Conservation (phyloP, 2,329 filamentous ascomycete genomes). For the Iodosphaeria phyllophila region DNA sequence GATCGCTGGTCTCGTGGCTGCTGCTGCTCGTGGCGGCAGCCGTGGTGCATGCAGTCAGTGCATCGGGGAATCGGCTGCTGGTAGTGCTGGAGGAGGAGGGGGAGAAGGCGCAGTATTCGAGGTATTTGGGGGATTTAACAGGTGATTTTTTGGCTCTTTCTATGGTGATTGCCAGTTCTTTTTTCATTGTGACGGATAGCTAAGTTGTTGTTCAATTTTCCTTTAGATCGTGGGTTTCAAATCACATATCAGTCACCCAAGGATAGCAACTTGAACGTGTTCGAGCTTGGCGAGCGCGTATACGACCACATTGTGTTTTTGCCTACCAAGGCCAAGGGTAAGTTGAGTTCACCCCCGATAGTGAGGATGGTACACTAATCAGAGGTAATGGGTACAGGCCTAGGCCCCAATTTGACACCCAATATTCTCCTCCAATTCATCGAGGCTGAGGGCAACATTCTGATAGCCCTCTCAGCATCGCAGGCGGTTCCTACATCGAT, state of each 20-base stretch:
- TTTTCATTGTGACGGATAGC: background rate
- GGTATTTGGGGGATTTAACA: conserved; percentile 57
- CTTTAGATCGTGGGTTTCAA: conserved; percentile 60
- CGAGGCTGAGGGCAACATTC: conserved; percentile 79
- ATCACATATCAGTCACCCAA: conserved; percentile 72
- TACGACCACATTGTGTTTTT: conserved; percentile 87
- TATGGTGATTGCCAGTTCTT: conserved; percentile 10
- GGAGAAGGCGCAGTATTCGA: conserved; percentile 63
- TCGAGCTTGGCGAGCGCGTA: conserved; percentile 67
- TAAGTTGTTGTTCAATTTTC: conserved; percentile 1
- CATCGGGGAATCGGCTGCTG: conserved; percentile 60
- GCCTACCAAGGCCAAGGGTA: conserved; percentile 79
- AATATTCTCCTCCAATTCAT: conserved; percentile 78
- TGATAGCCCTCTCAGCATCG: conserved; percentile 64
- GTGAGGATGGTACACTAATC: background rate
- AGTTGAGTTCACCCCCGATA: conserved; percentile 5
- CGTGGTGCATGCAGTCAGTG: conserved; percentile 58
- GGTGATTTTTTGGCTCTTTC: too few relatives aligned
- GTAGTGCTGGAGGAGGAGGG: conserved; percentile 69
- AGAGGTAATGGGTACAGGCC: conserved; percentile 29
- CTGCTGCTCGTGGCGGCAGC: conserved; percentile 47
- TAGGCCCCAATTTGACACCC: conserved; percentile 75
- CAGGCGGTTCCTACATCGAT: conserved; percentile 53
- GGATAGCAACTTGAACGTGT: conserved; percentile 57
- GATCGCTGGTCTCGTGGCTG: conserved; percentile 54